These are phyloP conservation scores for Termitomyces sp. DNA, from an alignment of 768 basidiomycete genomes.

Conservation along the genomic window DNA sequence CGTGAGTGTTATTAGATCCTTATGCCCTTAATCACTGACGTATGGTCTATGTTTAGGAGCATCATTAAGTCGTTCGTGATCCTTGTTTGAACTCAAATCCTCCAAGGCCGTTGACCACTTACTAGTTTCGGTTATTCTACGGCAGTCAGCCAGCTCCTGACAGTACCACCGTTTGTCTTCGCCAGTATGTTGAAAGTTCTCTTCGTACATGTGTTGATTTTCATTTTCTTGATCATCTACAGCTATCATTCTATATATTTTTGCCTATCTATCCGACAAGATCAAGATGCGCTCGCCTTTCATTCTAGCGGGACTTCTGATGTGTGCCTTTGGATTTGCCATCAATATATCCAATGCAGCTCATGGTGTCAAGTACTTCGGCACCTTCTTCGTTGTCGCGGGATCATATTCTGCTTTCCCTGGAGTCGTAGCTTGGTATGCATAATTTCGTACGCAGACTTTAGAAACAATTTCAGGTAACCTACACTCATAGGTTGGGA, in stretches of 20 bases:
- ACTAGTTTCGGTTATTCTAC: constrained; percentile 53
- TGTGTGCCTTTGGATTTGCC: constrained; percentile 52
- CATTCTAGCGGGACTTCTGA: constrained; percentile 42
- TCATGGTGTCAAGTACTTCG: constrained; percentile 61
- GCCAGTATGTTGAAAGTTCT: constrained; percentile 40
- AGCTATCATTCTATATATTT: constrained; percentile 28
- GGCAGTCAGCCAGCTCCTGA: constrained; percentile 57
- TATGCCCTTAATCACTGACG: not conserved
- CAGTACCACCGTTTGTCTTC: constrained; percentile 60
- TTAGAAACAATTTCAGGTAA: not conserved
- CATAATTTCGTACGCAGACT: not conserved
- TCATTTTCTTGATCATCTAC: not conserved
- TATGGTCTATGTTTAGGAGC: constrained; percentile 29
- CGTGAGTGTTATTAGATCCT: constrained; percentile 35
- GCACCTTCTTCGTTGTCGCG: constrained; percentile 60
- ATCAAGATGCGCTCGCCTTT: constrained; percentile 50
- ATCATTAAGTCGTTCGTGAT: constrained; percentile 46
- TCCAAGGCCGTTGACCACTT: not conserved
- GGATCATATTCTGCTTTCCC: constrained; percentile 61
- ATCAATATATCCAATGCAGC: constrained; percentile 56
- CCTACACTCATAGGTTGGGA: constrained; percentile 39
- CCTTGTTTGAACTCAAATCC: not conserved
- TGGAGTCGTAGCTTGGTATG: constrained; percentile 56
- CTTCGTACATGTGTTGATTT: not conserved
- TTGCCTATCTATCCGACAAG: constrained; percentile 56